Conservation (phyloP, 306 rosid genomes). For the barrel medic (Medicago truncatula) region MtrunA17r5.0-ANR NC_053044.1:22642001-22642500, state of each 20-base stretch:
- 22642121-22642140: constrained; percentile 79
- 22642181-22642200: constrained; percentile 89
- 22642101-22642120: constrained; percentile 95
- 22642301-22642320: constrained; percentile 9
- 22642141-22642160: constrained; percentile 83
- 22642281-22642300: constrained; percentile 15
- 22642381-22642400: constrained; percentile 7
- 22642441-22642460: constrained; percentile 7
- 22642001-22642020: constrained; percentile 68
- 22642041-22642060: constrained; percentile 89
- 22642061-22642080: constrained; percentile 89
- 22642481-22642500: constrained; percentile 21
- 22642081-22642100: constrained; percentile 93
- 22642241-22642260: neutral
- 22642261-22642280: neutral
- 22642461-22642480: neutral
- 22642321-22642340: constrained; percentile 1
- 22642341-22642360: neutral
- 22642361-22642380: constrained; percentile 9
- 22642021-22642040: constrained; percentile 97
- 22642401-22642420: constrained; percentile 5
- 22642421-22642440: constrained; percentile 21
- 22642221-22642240: constrained; percentile 86
- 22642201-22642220: constrained; percentile 71
- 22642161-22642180: constrained; percentile 93